Conservation (phyloP, 1,139 yeast species). For the Saccharomyces hybrid region DNA sequence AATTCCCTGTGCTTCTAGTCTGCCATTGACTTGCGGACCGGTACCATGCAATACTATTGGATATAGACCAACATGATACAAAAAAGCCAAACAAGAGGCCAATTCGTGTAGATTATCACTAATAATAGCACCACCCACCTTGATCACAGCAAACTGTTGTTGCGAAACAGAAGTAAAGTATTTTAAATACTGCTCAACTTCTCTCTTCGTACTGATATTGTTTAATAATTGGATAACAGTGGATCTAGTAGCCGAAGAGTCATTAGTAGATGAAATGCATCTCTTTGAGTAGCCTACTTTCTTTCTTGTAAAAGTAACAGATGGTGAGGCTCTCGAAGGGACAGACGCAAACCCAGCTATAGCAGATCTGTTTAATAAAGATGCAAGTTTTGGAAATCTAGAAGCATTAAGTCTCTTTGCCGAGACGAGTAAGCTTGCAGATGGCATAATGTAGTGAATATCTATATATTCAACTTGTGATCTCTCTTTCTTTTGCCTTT, state of each 20-base stretch:
- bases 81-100: conserved; percentile 91
- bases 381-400: conserved; percentile 15
- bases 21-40: conserved; percentile 96
- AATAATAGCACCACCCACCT: conserved; percentile 98
- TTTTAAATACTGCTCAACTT: conserved; percentile 93
- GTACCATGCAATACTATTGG: conserved; percentile 98
- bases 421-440: conserved; percentile 22
- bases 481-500: conserved; percentile 1
- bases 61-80: conserved; percentile 93
- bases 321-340: conserved; percentile 4
- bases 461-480: background rate
- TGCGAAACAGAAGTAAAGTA: conserved; percentile 93
- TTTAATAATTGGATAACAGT: conserved; percentile 91
- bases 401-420: conserved; percentile 19
- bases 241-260: conserved; percentile 53
- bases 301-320: conserved; percentile 8
- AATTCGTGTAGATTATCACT: conserved; percentile 88
- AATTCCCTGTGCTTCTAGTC: conserved; percentile 87
- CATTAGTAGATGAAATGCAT: conserved; percentile 20
- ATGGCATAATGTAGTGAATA: conserved; percentile 14
- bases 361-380: conserved; percentile 11
- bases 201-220: conserved; percentile 94
- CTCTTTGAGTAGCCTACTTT: conserved; percentile 26
- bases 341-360: background rate
- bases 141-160: conserved; percentile 96